Evolutionary conservation across 371 early-diverging fungal genomes (phyloP).

Genomic region (Actinomortierella wolfii): DNA sequence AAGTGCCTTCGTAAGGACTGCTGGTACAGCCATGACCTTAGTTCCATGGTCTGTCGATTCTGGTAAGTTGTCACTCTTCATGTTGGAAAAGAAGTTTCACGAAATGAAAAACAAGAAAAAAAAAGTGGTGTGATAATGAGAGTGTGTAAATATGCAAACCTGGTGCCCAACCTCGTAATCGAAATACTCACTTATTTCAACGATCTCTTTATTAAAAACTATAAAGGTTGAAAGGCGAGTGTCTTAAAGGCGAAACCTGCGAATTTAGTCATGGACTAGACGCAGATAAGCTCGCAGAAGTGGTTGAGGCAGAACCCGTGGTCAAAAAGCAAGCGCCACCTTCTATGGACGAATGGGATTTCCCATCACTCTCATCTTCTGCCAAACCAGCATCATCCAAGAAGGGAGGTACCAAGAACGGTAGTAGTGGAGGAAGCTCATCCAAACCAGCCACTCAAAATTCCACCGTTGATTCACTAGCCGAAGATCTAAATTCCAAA

Average conservation of each 20-base stretch:
- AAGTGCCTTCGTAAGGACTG: constrained; percentile 79
- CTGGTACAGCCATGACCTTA: constrained; percentile 82
- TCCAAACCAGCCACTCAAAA: constrained; percentile 1
- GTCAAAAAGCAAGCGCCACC: constrained; percentile 27
- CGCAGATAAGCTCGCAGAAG: constrained; percentile 13
- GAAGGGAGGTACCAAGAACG: constrained; percentile 24
- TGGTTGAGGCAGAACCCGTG: constrained; percentile 8
- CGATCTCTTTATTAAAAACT: not conserved
- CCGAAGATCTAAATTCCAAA: constrained; percentile 19
- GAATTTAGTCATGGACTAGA: constrained; percentile 67
- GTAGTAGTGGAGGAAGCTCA: constrained; percentile 1
- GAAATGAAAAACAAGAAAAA: too few relatives aligned
- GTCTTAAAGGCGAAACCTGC: constrained; percentile 72
- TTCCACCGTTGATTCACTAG: constrained; percentile 14
- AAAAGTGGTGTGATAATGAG: too few relatives aligned
- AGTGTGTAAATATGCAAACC: too few relatives aligned
- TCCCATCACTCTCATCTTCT: constrained; percentile 29
- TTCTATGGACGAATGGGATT: constrained; percentile 38
- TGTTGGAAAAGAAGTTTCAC: not conserved
- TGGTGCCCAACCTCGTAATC: too few relatives aligned
- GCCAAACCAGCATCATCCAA: constrained; percentile 18
- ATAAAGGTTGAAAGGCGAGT: constrained; percentile 65
- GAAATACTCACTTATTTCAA: not conserved
- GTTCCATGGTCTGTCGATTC: constrained; percentile 74
- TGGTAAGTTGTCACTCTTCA: constrained; percentile 51